phyloP scores from a whole-genome alignment of 2,329 filamentous ascomycete genomes.

The Rutstroemia sp. region DNA sequence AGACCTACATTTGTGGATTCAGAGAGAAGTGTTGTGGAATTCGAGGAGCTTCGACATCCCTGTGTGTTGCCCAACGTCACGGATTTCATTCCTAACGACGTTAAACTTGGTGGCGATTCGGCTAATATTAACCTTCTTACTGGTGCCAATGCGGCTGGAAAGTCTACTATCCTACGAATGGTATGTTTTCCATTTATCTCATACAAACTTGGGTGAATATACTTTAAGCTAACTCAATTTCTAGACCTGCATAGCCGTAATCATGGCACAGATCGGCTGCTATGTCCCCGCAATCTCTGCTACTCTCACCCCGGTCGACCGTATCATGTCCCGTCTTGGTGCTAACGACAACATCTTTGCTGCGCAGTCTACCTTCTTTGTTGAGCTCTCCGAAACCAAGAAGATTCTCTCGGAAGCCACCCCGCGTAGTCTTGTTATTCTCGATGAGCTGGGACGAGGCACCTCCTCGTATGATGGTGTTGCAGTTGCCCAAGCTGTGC shows the following conservation, averaged over 20 bases:
- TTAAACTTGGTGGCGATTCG: conserved; percentile 72
- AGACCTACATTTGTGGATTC: conserved; percentile 81
- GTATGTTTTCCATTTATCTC: conserved; percentile 38
- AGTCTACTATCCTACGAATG: conserved; percentile 95
- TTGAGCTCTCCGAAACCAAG: conserved; percentile 94
- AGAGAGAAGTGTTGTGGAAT: conserved; percentile 81
- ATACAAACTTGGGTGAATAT: not conserved
- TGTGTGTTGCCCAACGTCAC: conserved; percentile 85
- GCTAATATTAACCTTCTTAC: conserved; percentile 88
- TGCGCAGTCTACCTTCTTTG: conserved; percentile 95
- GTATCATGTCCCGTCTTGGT: conserved; percentile 96
- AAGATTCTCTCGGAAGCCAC: conserved; percentile 95
- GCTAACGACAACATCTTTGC: conserved; percentile 99
- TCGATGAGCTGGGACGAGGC: conserved; percentile 91
- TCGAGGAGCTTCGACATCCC: conserved; percentile 85
- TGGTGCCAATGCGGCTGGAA: conserved; percentile 93
- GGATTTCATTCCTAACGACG: conserved; percentile 95
- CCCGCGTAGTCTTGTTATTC: conserved; percentile 86
- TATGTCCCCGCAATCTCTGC: conserved; percentile 80
- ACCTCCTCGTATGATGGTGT: conserved; percentile 96
- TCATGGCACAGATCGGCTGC: conserved; percentile 95
- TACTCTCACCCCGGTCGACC: conserved; percentile 80
- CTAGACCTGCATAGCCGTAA: conserved; percentile 87
- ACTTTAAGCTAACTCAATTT: conserved; percentile 11
- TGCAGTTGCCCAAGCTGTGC: conserved; percentile 88